Percentiles rank a stretch among this genome's conserved stretches.
Evolutionary conservation across 148 eudicot species (phyloP).

Genomic region (Vaccinium darrowii): DNA sequence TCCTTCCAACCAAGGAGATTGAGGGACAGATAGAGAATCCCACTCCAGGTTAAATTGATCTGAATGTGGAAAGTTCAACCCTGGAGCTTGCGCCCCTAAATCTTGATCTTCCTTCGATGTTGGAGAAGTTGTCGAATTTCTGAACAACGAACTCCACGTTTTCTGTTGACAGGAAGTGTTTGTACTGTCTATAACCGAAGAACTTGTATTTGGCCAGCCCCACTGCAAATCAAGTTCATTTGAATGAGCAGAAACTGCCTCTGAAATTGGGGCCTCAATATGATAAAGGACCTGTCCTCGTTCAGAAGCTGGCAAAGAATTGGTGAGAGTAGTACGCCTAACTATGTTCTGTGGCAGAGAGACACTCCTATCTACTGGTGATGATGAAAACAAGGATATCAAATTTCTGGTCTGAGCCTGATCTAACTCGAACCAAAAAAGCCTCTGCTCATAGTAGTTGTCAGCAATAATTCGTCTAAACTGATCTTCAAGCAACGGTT

Average conservation of each 20-base stretch:
- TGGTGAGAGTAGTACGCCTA: slow-evolving; percentile 26
- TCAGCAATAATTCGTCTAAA: no score
- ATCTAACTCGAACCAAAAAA: slow-evolving; percentile 40
- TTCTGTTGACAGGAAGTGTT: slow-evolving; percentile 21
- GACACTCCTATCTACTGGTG: slow-evolving; percentile 27
- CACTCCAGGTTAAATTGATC: slow-evolving; percentile 19
- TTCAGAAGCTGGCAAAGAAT: slow-evolving; percentile 13
- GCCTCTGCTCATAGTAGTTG: no score
- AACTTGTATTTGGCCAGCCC: slow-evolving; percentile 11
- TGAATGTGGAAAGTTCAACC: slow-evolving; percentile 5
- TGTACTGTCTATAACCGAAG: slow-evolving; percentile 13
- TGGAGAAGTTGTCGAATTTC: slow-evolving; percentile 20
- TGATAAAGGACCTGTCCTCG: slow-evolving; percentile 8
- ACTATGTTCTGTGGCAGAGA: slow-evolving; percentile 26
- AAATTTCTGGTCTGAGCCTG: slow-evolving; percentile 42
- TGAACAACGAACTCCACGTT: slow-evolving; percentile 60
- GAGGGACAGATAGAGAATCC: slow-evolving; percentile 17
- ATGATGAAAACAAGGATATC: slow-evolving; percentile 47
- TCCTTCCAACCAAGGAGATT: background rate
- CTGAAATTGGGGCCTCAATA: background rate
- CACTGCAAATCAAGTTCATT: background rate
- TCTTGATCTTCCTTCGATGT: slow-evolving; percentile 18
- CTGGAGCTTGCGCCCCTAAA: slow-evolving; percentile 17
- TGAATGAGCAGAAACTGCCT: background rate
- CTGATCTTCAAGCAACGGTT: slow-evolving; percentile 6